Conservation (phyloP, 2,329 filamentous ascomycete genomes). For the Coccinonectria pachysandricola region DNA sequence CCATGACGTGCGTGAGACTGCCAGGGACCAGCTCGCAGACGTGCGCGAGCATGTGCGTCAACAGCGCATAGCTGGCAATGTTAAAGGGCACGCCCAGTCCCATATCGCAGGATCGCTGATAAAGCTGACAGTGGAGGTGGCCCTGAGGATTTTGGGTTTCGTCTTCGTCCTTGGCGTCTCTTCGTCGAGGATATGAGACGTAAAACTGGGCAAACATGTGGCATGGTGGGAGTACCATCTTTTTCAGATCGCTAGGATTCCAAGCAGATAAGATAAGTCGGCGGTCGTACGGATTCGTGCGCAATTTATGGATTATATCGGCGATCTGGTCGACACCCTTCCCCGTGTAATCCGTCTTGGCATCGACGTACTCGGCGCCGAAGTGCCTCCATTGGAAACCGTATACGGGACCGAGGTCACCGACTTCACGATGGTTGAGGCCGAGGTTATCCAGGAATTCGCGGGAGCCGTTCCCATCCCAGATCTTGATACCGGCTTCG, state of each 20-base stretch:
- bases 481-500: conserved; percentile 82
- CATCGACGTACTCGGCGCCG: conserved; percentile 77
- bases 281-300: conserved; percentile 74
- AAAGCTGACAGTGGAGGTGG: conserved; percentile 75
- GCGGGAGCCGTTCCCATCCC: conserved; percentile 93
- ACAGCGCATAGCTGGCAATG: conserved; percentile 84
- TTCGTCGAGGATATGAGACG: conserved; percentile 56
- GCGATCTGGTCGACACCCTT: conserved; percentile 89
- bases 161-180: conserved; percentile 9
- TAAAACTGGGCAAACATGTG: conserved; percentile 99
- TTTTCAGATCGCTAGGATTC: conserved; percentile 78
- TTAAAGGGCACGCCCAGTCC: conserved; percentile 96
- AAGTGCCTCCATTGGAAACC: conserved; percentile 99
- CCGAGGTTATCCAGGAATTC: conserved; percentile 82
- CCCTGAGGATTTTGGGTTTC: conserved; percentile 46
- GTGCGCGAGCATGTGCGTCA: conserved; percentile 92
- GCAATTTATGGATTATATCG: conserved; percentile 80
- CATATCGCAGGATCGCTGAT: conserved; percentile 95
- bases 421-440: conserved; percentile 68
- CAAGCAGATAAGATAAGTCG: conserved; percentile 86
- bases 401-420: conserved; percentile 91
- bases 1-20: conserved; percentile 89
- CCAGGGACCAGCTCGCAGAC: conserved; percentile 77
- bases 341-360: conserved; percentile 70
- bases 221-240: conserved; percentile 89